A percentile compares a stretch with the other conserved stretches of the same genome.
Conservation (phyloP, 306 rosid genomes). For the Quercus gilva region DNA sequence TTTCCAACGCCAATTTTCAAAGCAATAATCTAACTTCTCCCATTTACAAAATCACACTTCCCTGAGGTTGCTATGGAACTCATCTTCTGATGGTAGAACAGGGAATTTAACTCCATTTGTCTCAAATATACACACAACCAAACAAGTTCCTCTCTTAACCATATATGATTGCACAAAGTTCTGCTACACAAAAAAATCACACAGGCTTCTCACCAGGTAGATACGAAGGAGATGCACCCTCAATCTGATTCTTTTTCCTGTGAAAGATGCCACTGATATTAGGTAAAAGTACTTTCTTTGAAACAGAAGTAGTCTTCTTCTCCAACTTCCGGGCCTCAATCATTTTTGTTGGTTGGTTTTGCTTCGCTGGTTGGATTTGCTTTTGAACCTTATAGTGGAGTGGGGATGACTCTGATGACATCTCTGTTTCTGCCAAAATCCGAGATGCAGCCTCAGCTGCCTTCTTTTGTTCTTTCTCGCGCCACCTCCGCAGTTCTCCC, state of each 20-base stretch:
- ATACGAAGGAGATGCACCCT: slow-evolving; percentile 88
- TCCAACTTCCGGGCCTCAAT: slow-evolving; percentile 52
- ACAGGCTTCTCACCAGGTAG: slow-evolving; percentile 76
- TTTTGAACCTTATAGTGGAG: slow-evolving; percentile 59
- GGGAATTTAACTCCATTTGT: slow-evolving; percentile 26
- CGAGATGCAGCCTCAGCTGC: slow-evolving; percentile 89
- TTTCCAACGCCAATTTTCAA: slow-evolving; percentile 7
- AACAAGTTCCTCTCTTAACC: slow-evolving; percentile 41
- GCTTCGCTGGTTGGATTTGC: slow-evolving; percentile 43
- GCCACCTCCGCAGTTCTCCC: slow-evolving; percentile 86
- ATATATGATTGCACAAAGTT: slow-evolving; percentile 34
- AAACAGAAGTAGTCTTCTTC: slow-evolving; percentile 52
- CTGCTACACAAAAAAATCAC: slow-evolving; percentile 36
- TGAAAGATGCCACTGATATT: slow-evolving; percentile 71
- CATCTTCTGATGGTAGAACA: slow-evolving; percentile 24
- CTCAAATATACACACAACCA: slow-evolving; percentile 61
- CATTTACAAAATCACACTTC: slow-evolving; percentile 51
- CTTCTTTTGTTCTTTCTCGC: slow-evolving; percentile 88
- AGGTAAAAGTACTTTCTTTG: slow-evolving; percentile 78
- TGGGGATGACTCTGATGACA: slow-evolving; percentile 61
- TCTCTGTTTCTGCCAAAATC: slow-evolving; percentile 68
- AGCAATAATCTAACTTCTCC: slow-evolving; percentile 27
- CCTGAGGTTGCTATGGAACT: slow-evolving; percentile 37
- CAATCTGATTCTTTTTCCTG: slow-evolving; percentile 75
- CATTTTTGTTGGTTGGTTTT: slow-evolving; percentile 42